Conservation (phyloP, 2,329 filamentous ascomycete genomes). For the Sodiomyces alkalinus region DNA sequence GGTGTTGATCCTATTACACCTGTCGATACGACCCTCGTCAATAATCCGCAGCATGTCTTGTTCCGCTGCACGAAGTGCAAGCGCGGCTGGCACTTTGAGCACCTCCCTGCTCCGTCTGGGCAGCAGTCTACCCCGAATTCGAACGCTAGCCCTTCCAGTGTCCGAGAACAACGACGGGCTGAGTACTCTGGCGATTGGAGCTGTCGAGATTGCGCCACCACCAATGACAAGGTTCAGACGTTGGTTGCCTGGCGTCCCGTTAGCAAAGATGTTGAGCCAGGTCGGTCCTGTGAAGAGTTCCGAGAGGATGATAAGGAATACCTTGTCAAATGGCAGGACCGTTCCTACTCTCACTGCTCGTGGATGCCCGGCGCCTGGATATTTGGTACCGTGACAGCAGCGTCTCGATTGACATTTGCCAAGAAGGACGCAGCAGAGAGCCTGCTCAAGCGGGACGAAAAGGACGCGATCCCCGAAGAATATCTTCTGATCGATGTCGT, state of each 20-base stretch:
- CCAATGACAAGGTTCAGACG: conserved; percentile 52
- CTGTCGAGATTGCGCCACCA: conserved; percentile 61
- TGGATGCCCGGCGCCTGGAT: conserved; percentile 92
- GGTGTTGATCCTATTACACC: conserved; percentile 61
- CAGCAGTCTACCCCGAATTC: conserved; percentile 2
- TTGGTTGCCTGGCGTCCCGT: conserved; percentile 79
- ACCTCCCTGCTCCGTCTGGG: conserved; percentile 46
- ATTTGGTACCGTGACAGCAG: conserved; percentile 47
- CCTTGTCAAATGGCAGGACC: conserved; percentile 70
- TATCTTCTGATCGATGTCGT: conserved; percentile 77
- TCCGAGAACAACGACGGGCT: conserved; percentile 44
- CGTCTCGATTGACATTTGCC: conserved; percentile 61
- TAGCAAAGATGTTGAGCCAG: conserved; percentile 20
- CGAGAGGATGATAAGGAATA: conserved; percentile 67
- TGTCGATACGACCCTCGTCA: conserved; percentile 48
- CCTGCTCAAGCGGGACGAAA: conserved; percentile 47
- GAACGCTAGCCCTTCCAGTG: conserved; percentile 4
- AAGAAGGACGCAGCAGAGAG: conserved; percentile 49
- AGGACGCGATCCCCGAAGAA: conserved; percentile 78
- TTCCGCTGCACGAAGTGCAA: conserved; percentile 72
- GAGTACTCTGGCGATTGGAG: conserved; percentile 65
- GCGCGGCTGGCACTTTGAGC: conserved; percentile 69
- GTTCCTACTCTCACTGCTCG: conserved; percentile 65
- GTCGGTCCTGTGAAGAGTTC: conserved; percentile 3
- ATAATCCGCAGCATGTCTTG: conserved; percentile 61